Evolutionary conservation across 306 rosid genomes (phyloP), one percentile per base, ranked within the genome.

Genomic region (Sicyos baderoa): DNA sequence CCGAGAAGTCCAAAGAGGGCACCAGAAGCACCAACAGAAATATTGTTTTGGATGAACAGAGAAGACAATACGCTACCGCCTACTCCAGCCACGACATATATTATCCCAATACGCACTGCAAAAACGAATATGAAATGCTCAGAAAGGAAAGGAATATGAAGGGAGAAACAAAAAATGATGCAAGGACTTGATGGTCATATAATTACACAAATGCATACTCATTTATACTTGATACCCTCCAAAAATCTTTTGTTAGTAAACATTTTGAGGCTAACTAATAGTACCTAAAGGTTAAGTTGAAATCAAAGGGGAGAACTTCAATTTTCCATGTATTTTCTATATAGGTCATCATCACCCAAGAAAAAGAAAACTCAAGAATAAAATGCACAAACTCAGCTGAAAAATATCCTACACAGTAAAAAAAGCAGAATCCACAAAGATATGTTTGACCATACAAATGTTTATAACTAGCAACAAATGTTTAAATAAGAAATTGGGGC

Each of bases 1-100:
- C 86, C 86, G 0, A 83, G 76, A 63, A 83, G 84, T 37, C 86
- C 86, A 76, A 80, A 83, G 25, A 83, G 73, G 19, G 86, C 84
- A 50, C 84, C 84, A 29, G 86, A 83, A 49, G 86, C 86, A 50
- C 86, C 86, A 35, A 83, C 84, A 4, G 84, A 77, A 40, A 83
- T 75, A 65, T 68, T 68, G 35, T 22, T 14, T 75, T 72, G 78
- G 47, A 75, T 70, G 59, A 77, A 83, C 12, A 83, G 78, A 13
- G 84, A 57, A 7, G 84, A 80, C 57, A 83, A n/a, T 18, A 72
- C 70, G 70, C 84, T 83, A 23, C 86, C 86, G 5, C 86, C 82
- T n/a, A 83, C 63, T 51, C 86, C 86, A 5, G 86, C 66, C 53
- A 80, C 35, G 7, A 83, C 37, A 66, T 83, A 83, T 47, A 83